Base-by-base conservation (phyloP, 2,329 filamentous ascomycete species). In the Xylariaceae sp. region DNA sequence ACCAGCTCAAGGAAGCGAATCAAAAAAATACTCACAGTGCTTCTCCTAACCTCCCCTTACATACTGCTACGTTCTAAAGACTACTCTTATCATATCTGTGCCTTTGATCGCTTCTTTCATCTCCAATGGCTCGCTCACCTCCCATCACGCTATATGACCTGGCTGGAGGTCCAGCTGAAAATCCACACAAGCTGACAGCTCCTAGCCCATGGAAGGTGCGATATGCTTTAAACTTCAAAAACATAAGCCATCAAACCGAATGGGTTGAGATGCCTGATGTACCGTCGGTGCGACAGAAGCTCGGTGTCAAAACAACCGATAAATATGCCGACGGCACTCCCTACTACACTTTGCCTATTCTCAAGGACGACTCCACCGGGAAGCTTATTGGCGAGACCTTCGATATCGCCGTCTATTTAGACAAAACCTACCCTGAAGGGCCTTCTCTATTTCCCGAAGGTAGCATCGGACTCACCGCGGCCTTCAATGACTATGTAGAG, bases 371-470 rank as follows among this genome's bases (percentile, higher is more conserved):
- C 0, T 55, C 64, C 23, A 80, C 78, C 0, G 67, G 66, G 3
- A 56, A 70, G 0, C 48, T 74, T 0, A 48, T 87, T 2, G 86
- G 86, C 3, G 86, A 89, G 70, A 84, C 84, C 1, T 86, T 87
- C 64, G 86, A 88, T 43, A 89, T 89, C 58, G 86, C 86, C 4
- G 71, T 79, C 16, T 82, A 87, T 61, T 75, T 88, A 1, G 78
- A 87, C 21, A 71, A 76, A 1, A 75, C 68, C 0, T 85, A 82
- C 52, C 82, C 82, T 0, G 56, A 70, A 6, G 40, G 40, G 3
- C 40, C 40, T 17, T 28, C 40, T 4, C 40, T 44, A 3, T 44
- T 44, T 19, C 40, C 40, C 7, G 24, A 29, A 7, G 23, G 23
- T 4, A 44, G 21, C 7, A n/a, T 24, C 24, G 40, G 40, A 3